Conservation (phyloP, 257 asterid species). For the Nicotiana paniculata region DNA sequence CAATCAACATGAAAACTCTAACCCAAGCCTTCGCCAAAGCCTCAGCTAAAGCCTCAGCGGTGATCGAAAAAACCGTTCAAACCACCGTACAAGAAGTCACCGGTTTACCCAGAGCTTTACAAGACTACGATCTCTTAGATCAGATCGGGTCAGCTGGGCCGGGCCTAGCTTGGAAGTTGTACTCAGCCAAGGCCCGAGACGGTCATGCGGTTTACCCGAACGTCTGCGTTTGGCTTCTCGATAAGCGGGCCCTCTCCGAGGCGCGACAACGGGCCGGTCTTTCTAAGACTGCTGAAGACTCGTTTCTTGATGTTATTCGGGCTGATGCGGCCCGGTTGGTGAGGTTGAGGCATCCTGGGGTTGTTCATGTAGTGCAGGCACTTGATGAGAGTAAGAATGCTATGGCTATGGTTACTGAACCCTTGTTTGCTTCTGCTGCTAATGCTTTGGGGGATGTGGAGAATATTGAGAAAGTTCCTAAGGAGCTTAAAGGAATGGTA, state of each 20-base stretch:
- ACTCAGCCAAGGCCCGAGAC: conserved; percentile 76
- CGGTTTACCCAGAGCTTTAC: conserved; percentile 78
- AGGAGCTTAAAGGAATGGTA: conserved; percentile 97
- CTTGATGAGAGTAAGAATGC: conserved; percentile 89
- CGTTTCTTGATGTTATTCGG: conserved; percentile 72
- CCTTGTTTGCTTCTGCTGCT: conserved; percentile 82
- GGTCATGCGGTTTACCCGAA: conserved; percentile 71
- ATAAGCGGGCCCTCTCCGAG: conserved; percentile 75
- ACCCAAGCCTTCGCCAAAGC: conserved; percentile 98
- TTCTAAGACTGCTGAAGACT: conserved; percentile 84
- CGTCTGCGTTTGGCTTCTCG: conserved; percentile 90
- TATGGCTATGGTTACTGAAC: conserved; percentile 98
- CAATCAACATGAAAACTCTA: conserved; percentile 85
- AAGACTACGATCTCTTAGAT: conserved; percentile 71
- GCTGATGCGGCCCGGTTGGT: conserved; percentile 92
- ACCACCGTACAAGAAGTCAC: conserved; percentile 96
- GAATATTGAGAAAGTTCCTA: conserved; percentile 65
- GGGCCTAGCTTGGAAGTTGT: conserved; percentile 86
- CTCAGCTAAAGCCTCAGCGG: conserved; percentile 94
- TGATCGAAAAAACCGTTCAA: conserved; percentile 93
- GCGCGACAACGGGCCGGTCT: conserved; percentile 82
- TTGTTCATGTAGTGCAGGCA: conserved; percentile 91
- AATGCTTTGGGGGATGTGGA: conserved; percentile 83
- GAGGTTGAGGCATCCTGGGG: conserved; percentile 97
- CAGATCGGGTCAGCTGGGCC: conserved; percentile 99